phyloP scores from a whole-genome alignment of 208 protist species.

The Leishmania arabica region DNA sequence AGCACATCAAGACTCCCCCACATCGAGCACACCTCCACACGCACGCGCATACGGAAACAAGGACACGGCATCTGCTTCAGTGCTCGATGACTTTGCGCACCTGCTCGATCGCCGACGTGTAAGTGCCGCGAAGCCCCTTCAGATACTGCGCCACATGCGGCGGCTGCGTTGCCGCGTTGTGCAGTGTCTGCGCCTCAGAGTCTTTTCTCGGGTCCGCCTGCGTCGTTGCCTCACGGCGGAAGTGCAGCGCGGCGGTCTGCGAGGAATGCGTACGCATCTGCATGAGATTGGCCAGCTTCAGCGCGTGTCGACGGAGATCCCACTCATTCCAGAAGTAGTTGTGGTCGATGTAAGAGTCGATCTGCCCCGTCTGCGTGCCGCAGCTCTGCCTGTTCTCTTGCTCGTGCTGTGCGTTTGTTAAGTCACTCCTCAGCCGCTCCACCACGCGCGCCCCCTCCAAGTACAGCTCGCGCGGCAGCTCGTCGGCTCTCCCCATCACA shows the following conservation, averaged over 20 bases:
- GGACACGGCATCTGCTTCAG: conserved; percentile 21
- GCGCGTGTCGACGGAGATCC: conserved; percentile 88
- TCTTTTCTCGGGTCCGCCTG: conserved; percentile 75
- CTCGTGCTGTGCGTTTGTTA: not conserved
- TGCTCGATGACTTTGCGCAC: conserved; percentile 82
- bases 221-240: conserved; percentile 77
- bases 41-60: not conserved
- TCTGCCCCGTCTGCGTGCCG: conserved; percentile 87
- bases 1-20: not conserved
- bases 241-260: conserved; percentile 88
- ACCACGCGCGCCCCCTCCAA: conserved; percentile 63
- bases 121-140: conserved; percentile 86
- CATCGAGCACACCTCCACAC: not conserved
- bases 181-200: conserved; percentile 77
- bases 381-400: conserved; percentile 24
- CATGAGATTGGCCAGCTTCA: conserved; percentile 91
- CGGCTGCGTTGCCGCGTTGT: conserved; percentile 84
- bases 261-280: conserved; percentile 86
- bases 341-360: conserved; percentile 84
- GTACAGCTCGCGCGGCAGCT: conserved; percentile 82
- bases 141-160: conserved; percentile 85
- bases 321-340: conserved; percentile 95
- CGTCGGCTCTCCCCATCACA: conserved; percentile 56
- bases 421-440: conserved; percentile 16
- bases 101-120: conserved; percentile 75